Base-by-base conservation (phyloP, 352 stramenopile species). In the Elongisporangium prolatum region DNA sequence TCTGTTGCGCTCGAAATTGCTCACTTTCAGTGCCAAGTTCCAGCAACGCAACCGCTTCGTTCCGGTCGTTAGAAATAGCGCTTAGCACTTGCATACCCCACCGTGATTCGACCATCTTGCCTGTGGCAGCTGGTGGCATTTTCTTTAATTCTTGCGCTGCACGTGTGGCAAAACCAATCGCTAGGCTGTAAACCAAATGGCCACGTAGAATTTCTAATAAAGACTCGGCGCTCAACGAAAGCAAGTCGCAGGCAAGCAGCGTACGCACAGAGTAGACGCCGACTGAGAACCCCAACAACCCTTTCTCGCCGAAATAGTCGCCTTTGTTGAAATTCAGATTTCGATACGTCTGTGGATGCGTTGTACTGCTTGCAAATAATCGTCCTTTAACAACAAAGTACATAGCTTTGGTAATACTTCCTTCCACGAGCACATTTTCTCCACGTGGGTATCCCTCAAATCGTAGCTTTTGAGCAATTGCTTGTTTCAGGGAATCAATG, bases 381-480 rank as follows among this genome's bases (percentile, higher is more conserved):
- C 74, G 59, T 0, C 80, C 80, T 49, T 67, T 66, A 0, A 85
- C 74, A n/a, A 91, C 76, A 47, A 91, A 86, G 48, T 84, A 88
- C 80, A 91, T 88, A 24, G 68, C 62, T 38, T 80, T 85, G 24
- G 76, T 69, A 25, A 91, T 83, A 44, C 65, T 85, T 2, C 76
- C 80, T 72, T 91, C 78, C 0, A 86, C 72, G 2, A 91, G 20
- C 14, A 88, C 78, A 11, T 73, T 71, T 47, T 91, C 80, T 16
- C 66, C 73, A 8, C 72, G 74, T 0, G 78, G 80, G 38, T 88
- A 88, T 0, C 77, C 77, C 61, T 91, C 78, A 55, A 88, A 88
- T 21, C 61, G 66, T 16, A 91, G 61, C 21, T 73, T 52, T 14
- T 70, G 69, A 0, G 77, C 77, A 22, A 89, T 69, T 13, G 66